Percentiles rank a stretch among this genome's conserved stretches.
phyloP scores from a whole-genome alignment of 257 asterid species.

The Solanum chaucha region DNA sequence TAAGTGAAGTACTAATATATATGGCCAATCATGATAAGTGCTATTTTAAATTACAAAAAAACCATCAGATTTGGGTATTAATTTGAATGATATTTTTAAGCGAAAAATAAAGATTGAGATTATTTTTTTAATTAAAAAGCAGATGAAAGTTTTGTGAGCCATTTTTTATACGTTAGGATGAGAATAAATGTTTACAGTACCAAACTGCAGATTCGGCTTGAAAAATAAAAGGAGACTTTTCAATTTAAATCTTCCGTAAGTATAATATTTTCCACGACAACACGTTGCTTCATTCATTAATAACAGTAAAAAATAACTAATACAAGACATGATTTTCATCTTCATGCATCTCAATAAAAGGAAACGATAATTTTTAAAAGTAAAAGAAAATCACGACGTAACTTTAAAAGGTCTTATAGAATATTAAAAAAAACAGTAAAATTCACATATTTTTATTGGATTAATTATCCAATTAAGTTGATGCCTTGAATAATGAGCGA shows the following conservation, averaged over 20 bases:
- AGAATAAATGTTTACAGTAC: neutral
- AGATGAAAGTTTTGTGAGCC: too few species aligned
- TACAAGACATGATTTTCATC: neutral
- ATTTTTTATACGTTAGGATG: neutral
- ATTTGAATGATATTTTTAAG: neutral
- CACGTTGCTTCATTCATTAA: neutral
- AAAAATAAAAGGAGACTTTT: neutral
- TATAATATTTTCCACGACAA: neutral
- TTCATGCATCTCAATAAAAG: neutral
- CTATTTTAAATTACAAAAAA: neutral
- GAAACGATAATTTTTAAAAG: neutral
- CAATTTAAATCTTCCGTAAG: neutral
- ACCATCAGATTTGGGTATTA: neutral
- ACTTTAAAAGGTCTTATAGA: neutral
- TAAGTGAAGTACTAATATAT: too few species aligned
- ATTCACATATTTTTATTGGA: neutral
- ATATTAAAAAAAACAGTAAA: neutral
- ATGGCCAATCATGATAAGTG: neutral
- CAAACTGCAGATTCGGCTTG: neutral
- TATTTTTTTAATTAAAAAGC: too few species aligned
- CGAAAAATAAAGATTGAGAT: too few species aligned
- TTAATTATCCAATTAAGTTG: conserved; percentile 37
- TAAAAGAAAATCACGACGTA: neutral
- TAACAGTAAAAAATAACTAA: neutral
- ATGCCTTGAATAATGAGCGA: conserved; percentile 59